Evolutionary conservation across 2,329 filamentous ascomycete genomes (phyloP).

Genomic region (Phialemoniopsis sp.): DNA sequence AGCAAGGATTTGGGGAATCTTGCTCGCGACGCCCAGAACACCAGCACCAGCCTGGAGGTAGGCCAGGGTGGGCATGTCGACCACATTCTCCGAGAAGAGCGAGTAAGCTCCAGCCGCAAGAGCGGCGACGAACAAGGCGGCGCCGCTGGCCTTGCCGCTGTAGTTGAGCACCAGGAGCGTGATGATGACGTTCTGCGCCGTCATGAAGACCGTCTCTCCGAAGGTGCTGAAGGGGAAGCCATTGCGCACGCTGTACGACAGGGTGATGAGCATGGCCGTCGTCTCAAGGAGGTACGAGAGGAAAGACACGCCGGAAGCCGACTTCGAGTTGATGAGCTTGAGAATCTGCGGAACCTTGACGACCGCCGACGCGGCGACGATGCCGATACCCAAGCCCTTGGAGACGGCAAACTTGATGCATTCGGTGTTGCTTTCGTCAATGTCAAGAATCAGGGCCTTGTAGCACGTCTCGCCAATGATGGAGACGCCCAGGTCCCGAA

Average conservation of each 20-base stretch:
- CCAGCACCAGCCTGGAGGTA: conserved; percentile 84
- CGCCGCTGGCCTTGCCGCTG: conserved; percentile 61
- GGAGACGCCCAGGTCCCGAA: conserved; percentile 70
- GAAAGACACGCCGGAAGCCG: conserved; percentile 81
- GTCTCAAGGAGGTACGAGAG: conserved; percentile 92
- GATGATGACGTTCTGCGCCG: conserved; percentile 89
- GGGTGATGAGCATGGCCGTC: conserved; percentile 76
- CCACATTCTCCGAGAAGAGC: conserved; percentile 62
- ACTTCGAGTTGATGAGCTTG: conserved; percentile 80
- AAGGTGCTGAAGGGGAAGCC: conserved; percentile 95
- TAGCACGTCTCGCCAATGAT: conserved; percentile 85
- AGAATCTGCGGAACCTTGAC: conserved; percentile 97
- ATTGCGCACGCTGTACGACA: conserved; percentile 89
- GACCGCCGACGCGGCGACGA: conserved; percentile 83
- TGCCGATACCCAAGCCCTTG: conserved; percentile 89
- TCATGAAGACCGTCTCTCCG: conserved; percentile 89
- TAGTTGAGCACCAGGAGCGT: conserved; percentile 83
- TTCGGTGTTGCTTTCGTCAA: conserved; percentile 70
- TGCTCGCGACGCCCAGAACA: conserved; percentile 78
- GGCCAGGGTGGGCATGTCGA: conserved; percentile 63
- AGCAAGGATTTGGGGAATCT: conserved; percentile 87
- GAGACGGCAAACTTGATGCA: conserved; percentile 89
- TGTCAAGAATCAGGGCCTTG: conserved; percentile 76
- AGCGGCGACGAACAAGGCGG: conserved; percentile 74
- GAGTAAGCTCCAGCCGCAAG: conserved; percentile 66